Base-by-base conservation (phyloP, 176 grass and related monocot species). In the Phragmites australis region DNA sequence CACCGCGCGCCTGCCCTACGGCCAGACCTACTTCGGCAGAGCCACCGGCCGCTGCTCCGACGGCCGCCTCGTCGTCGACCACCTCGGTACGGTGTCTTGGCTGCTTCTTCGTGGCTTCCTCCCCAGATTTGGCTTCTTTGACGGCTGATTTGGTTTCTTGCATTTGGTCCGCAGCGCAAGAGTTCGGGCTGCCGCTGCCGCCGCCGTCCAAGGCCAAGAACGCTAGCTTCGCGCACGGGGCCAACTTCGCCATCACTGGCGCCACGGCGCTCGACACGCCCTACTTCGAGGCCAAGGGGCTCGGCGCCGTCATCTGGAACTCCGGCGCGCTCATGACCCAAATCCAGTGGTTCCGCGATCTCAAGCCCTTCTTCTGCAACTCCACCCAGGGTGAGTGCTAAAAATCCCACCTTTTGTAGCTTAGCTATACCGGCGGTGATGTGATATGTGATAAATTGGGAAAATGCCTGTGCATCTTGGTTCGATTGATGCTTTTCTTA, bases 241-340 rank as follows among this genome's bases (percentile, higher is more conserved):
- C 91, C 61, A 97, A 97, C 85, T 97, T 97, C 69, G 94, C 94
- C 82, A 91, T 93, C 85, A 97, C 94, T 29, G 91, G 90, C 47
- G 94, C 91, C 45, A 97, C 94, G n/a, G 88, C 94, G 23, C 89
- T 97, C 10, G 84, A 88, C 64, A 93, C 88, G 73, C 86, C 86
- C 29, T 97, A 89, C 84, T 97, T 97, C 69, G 84, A 70, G 55
- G 82, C 81, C 16, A 70, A n/a, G 53, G 91, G 91, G 12, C 91
- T 97, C 32, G 89, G 89, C 29, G 50, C 34, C 5, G 78, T 72
- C 58, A 60, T 97, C 49, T 97, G 94, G 94, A 91, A 93, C 87
- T 93, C 91, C 1, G 94, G 88, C 25, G 84, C 87, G 32, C 79
- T 97, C 56, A 80, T 85, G 87, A 88, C 88, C 25, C 94, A 97